Conservation (phyloP, 2,329 filamentous ascomycete species). For the Fusarium hainanense region DNA sequence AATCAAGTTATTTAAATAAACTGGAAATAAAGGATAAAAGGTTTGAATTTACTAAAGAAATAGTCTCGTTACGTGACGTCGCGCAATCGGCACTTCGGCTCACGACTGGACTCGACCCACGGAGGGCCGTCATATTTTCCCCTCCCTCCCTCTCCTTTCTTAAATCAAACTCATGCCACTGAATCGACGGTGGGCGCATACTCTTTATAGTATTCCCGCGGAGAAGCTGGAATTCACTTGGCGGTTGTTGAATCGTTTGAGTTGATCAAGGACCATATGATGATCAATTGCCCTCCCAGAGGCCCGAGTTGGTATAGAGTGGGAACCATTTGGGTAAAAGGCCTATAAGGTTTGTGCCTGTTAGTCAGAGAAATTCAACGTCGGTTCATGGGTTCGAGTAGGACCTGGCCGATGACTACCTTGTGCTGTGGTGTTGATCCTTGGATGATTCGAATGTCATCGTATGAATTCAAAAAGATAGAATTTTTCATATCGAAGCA, state of each 20-base stretch:
- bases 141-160: background rate
- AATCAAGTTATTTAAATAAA: background rate
- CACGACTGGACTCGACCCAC: constrained; percentile 9
- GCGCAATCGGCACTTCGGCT: constrained; percentile 26
- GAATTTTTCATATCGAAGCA: background rate
- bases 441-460: background rate
- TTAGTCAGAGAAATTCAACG: constrained; percentile 23
- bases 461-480: background rate
- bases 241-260: constrained; percentile 4
- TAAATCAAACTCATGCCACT: constrained; percentile 3
- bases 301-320: background rate
- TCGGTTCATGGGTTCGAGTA: constrained; percentile 8
- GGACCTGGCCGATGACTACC: background rate
- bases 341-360: constrained; percentile 6
- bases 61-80: constrained; percentile 12
- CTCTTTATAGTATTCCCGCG: constrained; percentile 19
- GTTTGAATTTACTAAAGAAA: background rate
- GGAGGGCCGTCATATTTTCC: constrained; percentile 7
- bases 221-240: constrained; percentile 14
- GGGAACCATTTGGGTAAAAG: background rate
- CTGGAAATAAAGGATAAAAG: background rate
- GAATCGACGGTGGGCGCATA: background rate
- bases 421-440: background rate
- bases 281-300: constrained; percentile 2
- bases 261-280: constrained; percentile 9